phyloP scores from a whole-genome alignment of 345 rosid genomes.

The Alliaria petiolata region DNA sequence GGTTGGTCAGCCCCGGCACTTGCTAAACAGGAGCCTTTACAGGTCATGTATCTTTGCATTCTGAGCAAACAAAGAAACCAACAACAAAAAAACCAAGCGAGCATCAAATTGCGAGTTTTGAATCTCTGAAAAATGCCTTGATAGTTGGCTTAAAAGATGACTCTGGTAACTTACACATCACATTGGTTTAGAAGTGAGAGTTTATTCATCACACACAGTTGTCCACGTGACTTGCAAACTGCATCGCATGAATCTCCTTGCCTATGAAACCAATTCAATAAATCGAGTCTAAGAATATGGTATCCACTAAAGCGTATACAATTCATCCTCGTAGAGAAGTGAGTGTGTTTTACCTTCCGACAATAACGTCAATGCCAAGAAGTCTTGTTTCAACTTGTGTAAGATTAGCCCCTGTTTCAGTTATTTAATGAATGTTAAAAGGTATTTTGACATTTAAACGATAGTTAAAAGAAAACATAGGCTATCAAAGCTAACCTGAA shows the following conservation, averaged over 20 bases:
- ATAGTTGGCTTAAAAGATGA: neutral
- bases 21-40: conserved; percentile 85
- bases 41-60: conserved; percentile 75
- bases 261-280: conserved; percentile 38
- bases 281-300: neutral
- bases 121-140: neutral
- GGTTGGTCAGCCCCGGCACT: conserved; percentile 90
- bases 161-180: conserved; percentile 52
- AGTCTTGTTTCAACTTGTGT: conserved; percentile 63
- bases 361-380: conserved; percentile 66
- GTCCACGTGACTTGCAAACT: conserved; percentile 75
- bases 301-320: neutral
- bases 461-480: neutral
- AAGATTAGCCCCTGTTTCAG: conserved; percentile 34
- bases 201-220: conserved; percentile 83
- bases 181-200: conserved; percentile 81
- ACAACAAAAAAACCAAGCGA: neutral
- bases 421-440: neutral
- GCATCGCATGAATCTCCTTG: conserved; percentile 89
- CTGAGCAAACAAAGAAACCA: conserved; percentile 34
- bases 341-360: conserved; percentile 56
- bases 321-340: neutral
- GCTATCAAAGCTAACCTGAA: conserved; percentile 47
- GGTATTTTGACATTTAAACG: neutral
- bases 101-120: neutral